These are phyloP conservation scores for Helotiales sp. DNA, from an alignment of 2,329 filamentous ascomycete species.

Conservation along the genomic window DNA sequence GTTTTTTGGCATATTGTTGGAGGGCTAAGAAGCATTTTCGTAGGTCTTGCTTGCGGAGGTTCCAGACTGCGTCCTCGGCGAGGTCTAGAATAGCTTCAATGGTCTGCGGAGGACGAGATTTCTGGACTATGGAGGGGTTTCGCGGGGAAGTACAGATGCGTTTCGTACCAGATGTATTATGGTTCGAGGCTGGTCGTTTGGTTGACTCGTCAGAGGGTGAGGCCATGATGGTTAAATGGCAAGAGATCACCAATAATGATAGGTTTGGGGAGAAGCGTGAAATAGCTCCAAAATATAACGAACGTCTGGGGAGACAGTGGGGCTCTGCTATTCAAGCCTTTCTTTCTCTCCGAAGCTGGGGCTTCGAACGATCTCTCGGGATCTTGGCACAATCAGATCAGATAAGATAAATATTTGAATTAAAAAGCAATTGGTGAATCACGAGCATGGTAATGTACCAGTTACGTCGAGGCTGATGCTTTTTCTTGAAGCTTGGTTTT, in stretches of 20 bases:
- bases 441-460: not conserved
- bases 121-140: not conserved
- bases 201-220: not conserved
- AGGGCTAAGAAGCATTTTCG: slow-evolving; percentile 27
- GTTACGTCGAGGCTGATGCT: not conserved
- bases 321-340: not conserved
- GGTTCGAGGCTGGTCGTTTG: slow-evolving; percentile 2
- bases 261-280: not conserved
- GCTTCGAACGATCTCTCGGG: not conserved
- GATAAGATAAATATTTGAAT: not conserved
- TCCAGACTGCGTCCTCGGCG: slow-evolving; percentile 26
- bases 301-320: not conserved
- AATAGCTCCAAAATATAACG: not conserved
- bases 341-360: not conserved
- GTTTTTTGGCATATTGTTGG: slow-evolving; percentile 25
- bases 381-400: slow-evolving; percentile 5
- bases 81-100: slow-evolving; percentile 24
- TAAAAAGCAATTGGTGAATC: not conserved
- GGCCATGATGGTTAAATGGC: not conserved
- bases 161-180: not conserved
- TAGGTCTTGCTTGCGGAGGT: slow-evolving; percentile 27
- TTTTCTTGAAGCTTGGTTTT: not conserved
- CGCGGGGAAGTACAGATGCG: slow-evolving; percentile 14
- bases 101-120: not conserved
- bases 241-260: not conserved